Percentiles rank a stretch among this genome's conserved stretches.
These are phyloP conservation scores for Paracoccidioides brasiliensis DNA, from an alignment of 2,329 filamentous ascomycete species.

Conservation along the genomic window DNA sequence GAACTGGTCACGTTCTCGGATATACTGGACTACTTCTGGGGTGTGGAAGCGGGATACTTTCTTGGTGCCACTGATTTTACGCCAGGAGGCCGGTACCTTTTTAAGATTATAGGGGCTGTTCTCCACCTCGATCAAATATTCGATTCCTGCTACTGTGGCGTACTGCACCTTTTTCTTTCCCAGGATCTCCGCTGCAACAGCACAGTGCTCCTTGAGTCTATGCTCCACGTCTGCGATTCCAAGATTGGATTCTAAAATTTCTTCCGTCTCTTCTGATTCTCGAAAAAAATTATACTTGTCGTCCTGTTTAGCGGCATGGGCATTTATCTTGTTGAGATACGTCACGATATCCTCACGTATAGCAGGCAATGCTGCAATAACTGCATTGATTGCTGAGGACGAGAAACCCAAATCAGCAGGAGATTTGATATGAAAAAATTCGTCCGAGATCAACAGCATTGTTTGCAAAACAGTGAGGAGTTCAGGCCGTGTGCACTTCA, in stretches of 20 bases:
- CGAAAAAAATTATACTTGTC: slow-evolving; percentile 94
- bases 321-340: slow-evolving; percentile 75
- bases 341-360: slow-evolving; percentile 60
- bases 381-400: slow-evolving; percentile 55
- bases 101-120: slow-evolving; percentile 60
- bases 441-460: slow-evolving; percentile 64
- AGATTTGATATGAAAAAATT: slow-evolving; percentile 56
- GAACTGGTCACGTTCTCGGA: slow-evolving; percentile 83
- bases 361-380: slow-evolving; percentile 60
- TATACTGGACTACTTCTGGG: slow-evolving; percentile 69
- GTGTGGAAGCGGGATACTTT: slow-evolving; percentile 87
- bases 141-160: slow-evolving; percentile 74
- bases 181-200: slow-evolving; percentile 57
- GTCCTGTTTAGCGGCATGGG: slow-evolving; percentile 66
- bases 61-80: slow-evolving; percentile 90
- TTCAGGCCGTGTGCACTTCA: slow-evolving; percentile 67
- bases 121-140: slow-evolving; percentile 85
- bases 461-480: slow-evolving; percentile 74
- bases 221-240: slow-evolving; percentile 87
- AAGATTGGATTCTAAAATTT: slow-evolving; percentile 76
- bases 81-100: slow-evolving; percentile 84
- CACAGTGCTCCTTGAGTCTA: slow-evolving; percentile 66
- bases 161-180: slow-evolving; percentile 64
- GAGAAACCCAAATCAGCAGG: slow-evolving; percentile 57
- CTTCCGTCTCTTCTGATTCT: slow-evolving; percentile 75